Evolutionary conservation across 345 rosid genomes (phyloP).

Genomic region (Adansonia digitata): DNA sequence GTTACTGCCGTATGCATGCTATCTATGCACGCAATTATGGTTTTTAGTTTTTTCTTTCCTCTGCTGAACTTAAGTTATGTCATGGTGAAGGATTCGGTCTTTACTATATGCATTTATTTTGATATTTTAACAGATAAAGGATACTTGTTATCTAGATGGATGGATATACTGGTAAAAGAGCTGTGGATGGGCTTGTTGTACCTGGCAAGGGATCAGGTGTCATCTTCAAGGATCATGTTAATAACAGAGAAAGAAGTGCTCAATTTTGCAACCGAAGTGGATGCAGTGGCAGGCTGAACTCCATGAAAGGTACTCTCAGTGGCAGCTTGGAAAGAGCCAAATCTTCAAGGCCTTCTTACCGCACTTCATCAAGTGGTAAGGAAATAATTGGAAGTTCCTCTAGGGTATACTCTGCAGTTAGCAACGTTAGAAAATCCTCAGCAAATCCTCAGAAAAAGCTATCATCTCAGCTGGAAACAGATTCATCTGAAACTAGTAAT

Average conservation of each 20-base stretch:
- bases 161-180: slow-evolving; percentile 64
- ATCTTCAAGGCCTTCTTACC: slow-evolving; percentile 42
- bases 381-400: slow-evolving; percentile 71
- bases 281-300: slow-evolving; percentile 52
- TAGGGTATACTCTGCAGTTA: slow-evolving; percentile 31
- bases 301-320: slow-evolving; percentile 42
- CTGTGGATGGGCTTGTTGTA: slow-evolving; percentile 36
- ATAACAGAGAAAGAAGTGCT: slow-evolving; percentile 47
- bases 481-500: slow-evolving; percentile 67
- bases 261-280: slow-evolving; percentile 62
- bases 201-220: slow-evolving; percentile 50
- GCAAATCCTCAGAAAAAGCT: slow-evolving; percentile 41
- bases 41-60: background rate
- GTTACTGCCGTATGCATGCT: background rate
- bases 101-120: background rate
- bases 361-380: slow-evolving; percentile 52
- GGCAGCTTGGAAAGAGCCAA: slow-evolving; percentile 50
- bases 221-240: slow-evolving; percentile 54
- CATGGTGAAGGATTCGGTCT: background rate
- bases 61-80: background rate
- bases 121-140: slow-evolving; percentile 30
- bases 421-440: slow-evolving; percentile 34
- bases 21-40: background rate
- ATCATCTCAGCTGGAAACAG: slow-evolving; percentile 41
- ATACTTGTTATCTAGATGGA: slow-evolving; percentile 49